Percentiles rank a stretch among this genome's conserved stretches.
phyloP scores from a whole-genome alignment of 148 eudicot genomes.

The Camellia lanceoleosa region DNA sequence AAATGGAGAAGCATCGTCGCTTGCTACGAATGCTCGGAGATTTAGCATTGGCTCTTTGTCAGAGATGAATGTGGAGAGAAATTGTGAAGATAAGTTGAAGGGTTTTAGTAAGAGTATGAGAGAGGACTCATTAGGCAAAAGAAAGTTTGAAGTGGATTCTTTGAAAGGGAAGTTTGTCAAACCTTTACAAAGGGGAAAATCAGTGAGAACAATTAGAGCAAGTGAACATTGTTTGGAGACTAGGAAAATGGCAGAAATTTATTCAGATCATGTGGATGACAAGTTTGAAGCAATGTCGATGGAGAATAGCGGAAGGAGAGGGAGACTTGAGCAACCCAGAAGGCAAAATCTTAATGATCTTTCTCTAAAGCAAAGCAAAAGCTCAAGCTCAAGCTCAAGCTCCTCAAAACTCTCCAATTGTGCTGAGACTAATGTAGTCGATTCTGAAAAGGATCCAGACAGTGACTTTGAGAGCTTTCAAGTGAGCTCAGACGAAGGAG shows the following conservation, averaged over 20 bases:
- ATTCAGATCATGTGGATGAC: slow-evolving; percentile 19
- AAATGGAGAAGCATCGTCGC: slow-evolving; percentile 27
- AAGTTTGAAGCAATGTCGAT: slow-evolving; percentile 27
- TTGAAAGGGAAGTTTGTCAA: slow-evolving; percentile 22
- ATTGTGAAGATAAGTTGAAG: slow-evolving; percentile 20
- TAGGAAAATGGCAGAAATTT: slow-evolving; percentile 16
- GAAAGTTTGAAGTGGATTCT: slow-evolving; percentile 39
- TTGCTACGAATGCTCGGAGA: slow-evolving; percentile 31
- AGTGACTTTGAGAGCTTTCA: slow-evolving; percentile 11
- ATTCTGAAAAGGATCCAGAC: slow-evolving; percentile 20
- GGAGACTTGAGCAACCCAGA: background rate
- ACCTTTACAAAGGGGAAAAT: slow-evolving; percentile 55
- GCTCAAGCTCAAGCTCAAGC: too few relatives aligned
- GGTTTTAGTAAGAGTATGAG: slow-evolving; percentile 27
- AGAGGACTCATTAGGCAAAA: slow-evolving; percentile 25
- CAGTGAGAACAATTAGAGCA: slow-evolving; percentile 74
- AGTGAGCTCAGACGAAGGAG: slow-evolving; percentile 29
- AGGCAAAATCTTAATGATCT: slow-evolving; percentile 12
- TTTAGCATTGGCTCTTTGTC: slow-evolving; percentile 44
- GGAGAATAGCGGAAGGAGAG: slow-evolving; percentile 30
- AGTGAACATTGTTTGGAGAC: slow-evolving; percentile 25
- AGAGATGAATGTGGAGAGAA: slow-evolving; percentile 23
- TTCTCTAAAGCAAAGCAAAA: slow-evolving; percentile 8
- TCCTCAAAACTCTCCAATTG: slow-evolving; percentile 15
- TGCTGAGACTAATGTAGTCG: slow-evolving; percentile 7